Conservation (phyloP, 352 stramenopile genomes). For the Phytophthora citricola region DNA sequence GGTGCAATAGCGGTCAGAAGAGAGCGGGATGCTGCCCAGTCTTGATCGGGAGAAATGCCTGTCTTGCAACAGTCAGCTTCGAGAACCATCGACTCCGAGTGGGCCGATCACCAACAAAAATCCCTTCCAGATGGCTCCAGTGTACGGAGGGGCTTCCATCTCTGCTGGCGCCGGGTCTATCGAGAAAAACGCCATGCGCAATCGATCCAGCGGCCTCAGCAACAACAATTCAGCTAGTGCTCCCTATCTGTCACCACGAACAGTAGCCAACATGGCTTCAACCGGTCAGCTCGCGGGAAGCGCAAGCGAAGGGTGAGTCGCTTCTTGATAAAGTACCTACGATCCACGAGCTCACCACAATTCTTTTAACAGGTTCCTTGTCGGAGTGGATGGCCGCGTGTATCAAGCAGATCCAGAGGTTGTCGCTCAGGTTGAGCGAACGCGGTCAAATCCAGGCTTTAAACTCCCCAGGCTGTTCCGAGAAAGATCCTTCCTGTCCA, state of each 20-base stretch:
- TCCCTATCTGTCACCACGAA: conserved; percentile 39
- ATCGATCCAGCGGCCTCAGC: conserved; percentile 32
- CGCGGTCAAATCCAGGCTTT: conserved; percentile 42
- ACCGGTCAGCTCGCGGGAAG: conserved; percentile 54
- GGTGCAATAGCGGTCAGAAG: conserved; percentile 37
- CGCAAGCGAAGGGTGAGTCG: conserved; percentile 69
- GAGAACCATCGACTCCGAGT: conserved; percentile 35
- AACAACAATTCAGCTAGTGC: conserved; percentile 59
- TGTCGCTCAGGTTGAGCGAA: conserved; percentile 56
- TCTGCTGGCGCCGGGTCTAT: conserved; percentile 44
- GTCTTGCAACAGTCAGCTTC: conserved; percentile 77
- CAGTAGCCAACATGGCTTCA: conserved; percentile 25
- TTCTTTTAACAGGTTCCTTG: conserved; percentile 54
- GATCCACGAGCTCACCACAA: not conserved
- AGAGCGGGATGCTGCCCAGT: conserved; percentile 66
- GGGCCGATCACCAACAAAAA: conserved; percentile 64
- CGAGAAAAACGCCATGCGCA: conserved; percentile 46
- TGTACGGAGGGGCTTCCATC: conserved; percentile 81
- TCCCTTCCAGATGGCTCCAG: conserved; percentile 65
- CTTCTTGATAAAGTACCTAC: conserved; percentile 9
- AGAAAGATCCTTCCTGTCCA: conserved; percentile 30
- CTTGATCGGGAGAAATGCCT: conserved; percentile 82
- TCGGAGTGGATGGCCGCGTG: conserved; percentile 84
- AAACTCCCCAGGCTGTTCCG: conserved; percentile 55
- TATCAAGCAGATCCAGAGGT: conserved; percentile 81